Conservation (phyloP, 805 yeast genomes). For the Sugiyamaella boreocaroliniensis region DNA sequence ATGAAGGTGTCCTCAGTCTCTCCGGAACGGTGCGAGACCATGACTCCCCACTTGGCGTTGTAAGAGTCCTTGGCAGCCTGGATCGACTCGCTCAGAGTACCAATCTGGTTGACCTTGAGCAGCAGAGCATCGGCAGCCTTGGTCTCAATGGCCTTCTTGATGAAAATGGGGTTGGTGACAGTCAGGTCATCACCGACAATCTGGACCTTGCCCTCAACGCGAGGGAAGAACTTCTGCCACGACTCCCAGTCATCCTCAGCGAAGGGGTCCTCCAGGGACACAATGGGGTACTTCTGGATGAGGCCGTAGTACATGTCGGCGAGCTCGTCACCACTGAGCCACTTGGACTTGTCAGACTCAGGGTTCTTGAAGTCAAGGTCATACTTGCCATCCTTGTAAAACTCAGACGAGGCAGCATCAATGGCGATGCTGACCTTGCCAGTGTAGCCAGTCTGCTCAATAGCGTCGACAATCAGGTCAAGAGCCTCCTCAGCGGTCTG, state of each 20-base stretch:
- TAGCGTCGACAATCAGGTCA: slow-evolving; percentile 85
- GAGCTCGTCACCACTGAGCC: slow-evolving; percentile 84
- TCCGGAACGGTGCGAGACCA: slow-evolving; percentile 99
- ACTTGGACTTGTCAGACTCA: slow-evolving; percentile 79
- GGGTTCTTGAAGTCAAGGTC: slow-evolving; percentile 99
- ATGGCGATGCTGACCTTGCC: slow-evolving; percentile 89
- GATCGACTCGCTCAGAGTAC: slow-evolving; percentile 93
- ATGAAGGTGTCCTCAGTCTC: slow-evolving; percentile 98
- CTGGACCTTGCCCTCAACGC: slow-evolving; percentile 52
- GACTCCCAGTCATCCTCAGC: slow-evolving; percentile 99
- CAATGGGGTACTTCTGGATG: slow-evolving; percentile 90
- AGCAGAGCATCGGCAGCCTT: slow-evolving; percentile 92
- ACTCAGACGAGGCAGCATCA: slow-evolving; percentile 97
- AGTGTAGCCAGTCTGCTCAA: slow-evolving; percentile 89
- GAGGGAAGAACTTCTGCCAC: slow-evolving; percentile 80
- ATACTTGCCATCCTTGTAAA: slow-evolving; percentile 94
- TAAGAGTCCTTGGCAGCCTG: slow-evolving; percentile 94
- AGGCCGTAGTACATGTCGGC: slow-evolving; percentile 77
- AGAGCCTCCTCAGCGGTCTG: slow-evolving; percentile 94
- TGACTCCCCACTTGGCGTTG: slow-evolving; percentile 98
- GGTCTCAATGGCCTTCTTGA: slow-evolving; percentile 92
- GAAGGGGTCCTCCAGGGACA: slow-evolving; percentile 97
- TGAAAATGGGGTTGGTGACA: slow-evolving; percentile 95
- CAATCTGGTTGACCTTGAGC: slow-evolving; percentile 98
- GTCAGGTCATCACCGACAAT: slow-evolving; percentile 98